These are phyloP conservation scores for Dioszegia hungarica DNA, from an alignment of 768 basidiomycete species.

Conservation along the genomic window DNA sequence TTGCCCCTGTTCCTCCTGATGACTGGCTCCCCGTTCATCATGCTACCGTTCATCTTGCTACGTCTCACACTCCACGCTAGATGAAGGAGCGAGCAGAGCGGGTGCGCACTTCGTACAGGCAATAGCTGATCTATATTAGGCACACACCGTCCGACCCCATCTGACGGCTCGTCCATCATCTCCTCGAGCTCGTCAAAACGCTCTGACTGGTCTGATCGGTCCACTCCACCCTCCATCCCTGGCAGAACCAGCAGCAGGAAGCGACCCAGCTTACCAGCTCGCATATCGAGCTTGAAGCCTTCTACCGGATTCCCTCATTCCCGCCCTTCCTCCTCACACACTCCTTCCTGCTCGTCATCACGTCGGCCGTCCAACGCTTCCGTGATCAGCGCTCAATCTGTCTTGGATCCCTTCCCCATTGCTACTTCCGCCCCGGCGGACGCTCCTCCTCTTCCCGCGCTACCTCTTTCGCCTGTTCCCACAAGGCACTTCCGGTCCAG, in stretches of 20 bases:
- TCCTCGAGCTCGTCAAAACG: not conserved
- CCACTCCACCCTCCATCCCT: slow-evolving; percentile 1
- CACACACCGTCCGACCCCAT: not conserved
- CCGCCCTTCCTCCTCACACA: not conserved
- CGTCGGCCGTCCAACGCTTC: not conserved
- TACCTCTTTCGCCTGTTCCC: not conserved
- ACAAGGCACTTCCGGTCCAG: not conserved
- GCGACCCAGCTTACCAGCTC: not conserved
- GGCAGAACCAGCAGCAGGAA: not conserved
- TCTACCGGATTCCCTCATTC: no score
- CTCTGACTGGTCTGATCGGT: not conserved
- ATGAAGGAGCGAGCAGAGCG: no score
- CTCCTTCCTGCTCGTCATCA: not conserved
- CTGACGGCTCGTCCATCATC: not conserved
- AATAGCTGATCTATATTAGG: not conserved
- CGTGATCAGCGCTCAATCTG: not conserved
- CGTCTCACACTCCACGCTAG: no score
- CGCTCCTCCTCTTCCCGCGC: not conserved
- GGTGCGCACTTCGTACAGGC: no score
- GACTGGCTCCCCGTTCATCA: no score
- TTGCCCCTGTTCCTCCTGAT: no score
- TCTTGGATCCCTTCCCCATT: not conserved
- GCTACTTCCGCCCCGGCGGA: no score
- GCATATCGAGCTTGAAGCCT: not conserved
- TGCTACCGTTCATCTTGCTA: no score